phyloP scores from a whole-genome alignment of 805 yeast species.

The Blastobotrys chiropterorum region DNA sequence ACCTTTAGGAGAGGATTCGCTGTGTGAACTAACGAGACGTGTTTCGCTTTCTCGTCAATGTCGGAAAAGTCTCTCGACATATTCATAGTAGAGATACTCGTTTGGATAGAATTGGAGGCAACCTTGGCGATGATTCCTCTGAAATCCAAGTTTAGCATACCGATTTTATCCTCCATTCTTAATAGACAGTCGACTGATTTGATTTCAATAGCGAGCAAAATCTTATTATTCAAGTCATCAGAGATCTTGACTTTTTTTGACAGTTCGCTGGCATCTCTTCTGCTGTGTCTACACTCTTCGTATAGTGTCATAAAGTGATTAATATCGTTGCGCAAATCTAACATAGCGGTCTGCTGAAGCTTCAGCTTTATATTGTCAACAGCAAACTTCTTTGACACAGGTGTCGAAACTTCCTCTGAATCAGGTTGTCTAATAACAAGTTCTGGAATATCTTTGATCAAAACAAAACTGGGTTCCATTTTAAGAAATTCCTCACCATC shows the following conservation, averaged over 20 bases:
- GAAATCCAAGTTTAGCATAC: slow-evolving; percentile 2
- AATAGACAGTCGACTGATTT: background rate
- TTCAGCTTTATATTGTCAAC: background rate
- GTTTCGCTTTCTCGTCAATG: slow-evolving; percentile 10
- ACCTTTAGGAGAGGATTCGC: slow-evolving; percentile 16
- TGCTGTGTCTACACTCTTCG: background rate
- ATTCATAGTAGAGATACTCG: background rate
- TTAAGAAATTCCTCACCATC: background rate
- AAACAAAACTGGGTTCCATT: background rate
- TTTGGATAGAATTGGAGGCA: background rate
- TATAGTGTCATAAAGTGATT: background rate
- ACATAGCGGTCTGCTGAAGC: background rate
- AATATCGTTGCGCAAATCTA: background rate
- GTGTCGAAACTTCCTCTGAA: background rate
- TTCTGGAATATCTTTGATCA: background rate
- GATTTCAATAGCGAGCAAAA: background rate
- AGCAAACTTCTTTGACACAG: background rate
- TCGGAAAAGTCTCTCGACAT: slow-evolving; percentile 17
- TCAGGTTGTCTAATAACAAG: background rate
- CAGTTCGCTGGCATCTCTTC: background rate
- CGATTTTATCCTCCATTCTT: background rate
- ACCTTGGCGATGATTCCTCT: background rate
- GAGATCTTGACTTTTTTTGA: background rate
- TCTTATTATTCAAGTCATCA: background rate
- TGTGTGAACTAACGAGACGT: slow-evolving; percentile 12